Evolutionary conservation across 2,329 filamentous ascomycete species (phyloP).

Genomic region (Dendryphion nanum): DNA sequence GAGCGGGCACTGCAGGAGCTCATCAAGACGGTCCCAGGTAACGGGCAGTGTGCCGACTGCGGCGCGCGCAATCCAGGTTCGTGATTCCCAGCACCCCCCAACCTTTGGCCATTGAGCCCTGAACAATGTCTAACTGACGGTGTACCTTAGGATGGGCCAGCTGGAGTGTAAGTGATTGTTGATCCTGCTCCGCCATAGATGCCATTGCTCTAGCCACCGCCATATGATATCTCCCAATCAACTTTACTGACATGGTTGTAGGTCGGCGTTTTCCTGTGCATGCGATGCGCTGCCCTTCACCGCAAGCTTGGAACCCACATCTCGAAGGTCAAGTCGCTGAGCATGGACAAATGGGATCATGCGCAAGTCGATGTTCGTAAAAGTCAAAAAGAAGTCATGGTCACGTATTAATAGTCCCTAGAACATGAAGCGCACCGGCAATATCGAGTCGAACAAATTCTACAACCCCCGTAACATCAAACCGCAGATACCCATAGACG

Average conservation of each 20-base stretch:
- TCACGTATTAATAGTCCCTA: conserved; percentile 40
- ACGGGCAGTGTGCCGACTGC: conserved; percentile 93
- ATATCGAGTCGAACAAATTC: conserved; percentile 77
- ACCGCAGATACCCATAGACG: conserved; percentile 82
- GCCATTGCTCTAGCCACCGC: no score
- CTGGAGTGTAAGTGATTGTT: conserved; percentile 76
- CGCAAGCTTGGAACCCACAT: conserved; percentile 97
- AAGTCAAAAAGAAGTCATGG: neutral
- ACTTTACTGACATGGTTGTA: conserved; percentile 45
- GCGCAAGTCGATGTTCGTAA: conserved; percentile 86
- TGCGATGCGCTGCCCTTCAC: conserved; percentile 94
- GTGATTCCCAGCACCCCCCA: no score
- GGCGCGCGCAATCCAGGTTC: conserved; percentile 85
- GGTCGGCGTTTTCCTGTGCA: conserved; percentile 94
- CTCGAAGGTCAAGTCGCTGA: conserved; percentile 97
- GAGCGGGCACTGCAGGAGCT: conserved; percentile 89
- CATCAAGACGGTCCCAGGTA: conserved; percentile 78
- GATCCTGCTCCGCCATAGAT: conserved; percentile 2
- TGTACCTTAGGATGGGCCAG: conserved; percentile 76
- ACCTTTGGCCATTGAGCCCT: neutral
- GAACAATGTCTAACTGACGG: conserved; percentile 26
- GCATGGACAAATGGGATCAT: conserved; percentile 95
- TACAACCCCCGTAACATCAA: conserved; percentile 86
- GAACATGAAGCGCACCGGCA: conserved; percentile 95
- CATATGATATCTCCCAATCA: neutral